A percentile compares a stretch with the other conserved stretches of the same genome.
Conservation (phyloP, 805 yeast genomes). For the Candida vartiovaarae region DNA sequence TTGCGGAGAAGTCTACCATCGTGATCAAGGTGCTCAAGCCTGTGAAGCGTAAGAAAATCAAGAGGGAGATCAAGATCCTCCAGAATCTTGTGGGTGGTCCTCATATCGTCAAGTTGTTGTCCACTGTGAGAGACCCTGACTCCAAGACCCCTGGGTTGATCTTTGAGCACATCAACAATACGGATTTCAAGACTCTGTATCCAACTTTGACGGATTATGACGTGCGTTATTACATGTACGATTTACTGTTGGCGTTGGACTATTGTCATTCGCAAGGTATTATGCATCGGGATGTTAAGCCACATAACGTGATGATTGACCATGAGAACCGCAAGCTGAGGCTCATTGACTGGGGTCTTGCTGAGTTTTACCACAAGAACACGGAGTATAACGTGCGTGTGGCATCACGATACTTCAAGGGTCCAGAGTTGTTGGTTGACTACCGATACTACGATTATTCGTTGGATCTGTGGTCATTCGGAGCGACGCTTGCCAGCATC, state of each 20-base stretch:
- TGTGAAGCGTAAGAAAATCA: slow-evolving; percentile 85
- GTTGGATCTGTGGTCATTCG: slow-evolving; percentile 89
- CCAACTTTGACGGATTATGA: slow-evolving; percentile 71
- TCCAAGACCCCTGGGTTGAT: slow-evolving; percentile 81
- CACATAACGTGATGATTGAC: slow-evolving; percentile 94
- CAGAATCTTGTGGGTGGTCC: slow-evolving; percentile 83
- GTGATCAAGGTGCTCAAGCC: slow-evolving; percentile 87
- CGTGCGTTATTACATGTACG: slow-evolving; percentile 75
- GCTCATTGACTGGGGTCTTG: slow-evolving; percentile 92
- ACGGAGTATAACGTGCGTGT: slow-evolving; percentile 90
- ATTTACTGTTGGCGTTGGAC: slow-evolving; percentile 76
- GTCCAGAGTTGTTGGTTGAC: slow-evolving; percentile 85
- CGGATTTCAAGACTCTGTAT: slow-evolving; percentile 75
- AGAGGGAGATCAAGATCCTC: slow-evolving; percentile 80
- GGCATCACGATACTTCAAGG: slow-evolving; percentile 88
- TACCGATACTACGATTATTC: slow-evolving; percentile 87
- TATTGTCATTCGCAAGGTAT: slow-evolving; percentile 92
- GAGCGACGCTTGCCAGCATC: slow-evolving; percentile 88
- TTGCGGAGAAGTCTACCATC: slow-evolving; percentile 90
- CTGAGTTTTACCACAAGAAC: slow-evolving; percentile 87
- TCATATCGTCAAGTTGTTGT: slow-evolving; percentile 68
- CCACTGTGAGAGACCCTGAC: slow-evolving; percentile 74
- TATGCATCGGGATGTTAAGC: slow-evolving; percentile 94
- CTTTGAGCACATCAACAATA: slow-evolving; percentile 78
- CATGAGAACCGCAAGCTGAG: slow-evolving; percentile 63